Evolutionary conservation across 1,284 basidiomycete species (phyloP), one percentile per base, ranked within the genome.

Genomic region (Ustilago cynodontis): DNA sequence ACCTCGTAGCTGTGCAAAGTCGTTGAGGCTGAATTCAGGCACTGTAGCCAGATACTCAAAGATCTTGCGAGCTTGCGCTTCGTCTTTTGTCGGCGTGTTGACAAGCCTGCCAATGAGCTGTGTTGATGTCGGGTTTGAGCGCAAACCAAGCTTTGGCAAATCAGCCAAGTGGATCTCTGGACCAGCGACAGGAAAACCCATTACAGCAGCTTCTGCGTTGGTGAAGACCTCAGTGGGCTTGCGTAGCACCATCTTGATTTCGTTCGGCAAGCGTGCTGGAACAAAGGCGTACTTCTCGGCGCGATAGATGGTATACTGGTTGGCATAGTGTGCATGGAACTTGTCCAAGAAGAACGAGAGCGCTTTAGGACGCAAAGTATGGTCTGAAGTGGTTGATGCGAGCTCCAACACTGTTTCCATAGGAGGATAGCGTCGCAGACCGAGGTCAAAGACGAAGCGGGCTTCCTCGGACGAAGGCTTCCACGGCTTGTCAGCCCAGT

Each of bases 141-240:
- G 88, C 13, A 99, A 88, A 66, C 92, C 91, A 53, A 99, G 88
- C 84, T 94, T 94, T 20, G 86, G 82, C 6, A 89, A 78, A n/a
- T 89, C 87, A 1, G 75, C 58, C n/a, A 89, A 88, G 53, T 91
- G 87, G 20, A 77, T 69, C 37, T 86, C 87, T 2, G 91, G 88
- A 51, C 91, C 87, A 5, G 92, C 87, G 11, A 93, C 88, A 5
- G 91, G 86, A 82, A 95, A 97, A 0, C 93, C 94, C 45, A 98
- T 89, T 0, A 88, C 86, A 1, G 90, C 89, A 88, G 93, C 95
- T 41, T 91, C 90, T 0, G 88, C 82, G 63, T 91, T 91, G 3
- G 90, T 90, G 82, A 92, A 96, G 0, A 94, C 93, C 90, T 95
- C 91, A 67, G 88, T 88, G 2, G 93, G 92, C 59, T 89, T 91